A percentile compares a stretch with the other conserved stretches of the same genome.
These are phyloP conservation scores for Pseudoscleropodium purum DNA, from an alignment of 225 moss, liverwort and hornwort species.

Conservation along the genomic window DNA sequence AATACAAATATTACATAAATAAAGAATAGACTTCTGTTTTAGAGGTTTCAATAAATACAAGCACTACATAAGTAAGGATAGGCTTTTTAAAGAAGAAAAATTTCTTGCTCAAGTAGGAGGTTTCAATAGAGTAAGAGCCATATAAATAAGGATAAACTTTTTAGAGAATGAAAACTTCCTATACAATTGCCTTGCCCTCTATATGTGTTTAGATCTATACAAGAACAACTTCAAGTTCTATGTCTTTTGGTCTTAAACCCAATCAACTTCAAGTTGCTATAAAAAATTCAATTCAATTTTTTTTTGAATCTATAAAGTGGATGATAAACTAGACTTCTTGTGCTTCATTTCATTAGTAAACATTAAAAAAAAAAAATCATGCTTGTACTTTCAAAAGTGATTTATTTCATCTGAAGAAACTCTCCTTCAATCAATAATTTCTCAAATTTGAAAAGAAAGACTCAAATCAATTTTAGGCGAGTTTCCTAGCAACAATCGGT, in stretches of 20 bases:
- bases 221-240: too few relatives aligned
- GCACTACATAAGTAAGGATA: too few relatives aligned
- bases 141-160: fast-evolving
- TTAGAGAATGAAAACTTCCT: not conserved
- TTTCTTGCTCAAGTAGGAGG: not conserved
- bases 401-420: not conserved
- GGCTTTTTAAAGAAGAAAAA: too few relatives aligned
- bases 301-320: too few relatives aligned
- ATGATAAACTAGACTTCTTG: not conserved
- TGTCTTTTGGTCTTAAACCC: too few relatives aligned
- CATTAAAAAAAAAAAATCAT: not conserved
- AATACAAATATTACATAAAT: too few relatives aligned
- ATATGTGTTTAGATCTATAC: fast-evolving
- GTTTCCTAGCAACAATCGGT: not conserved
- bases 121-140: not conserved
- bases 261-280: not conserved
- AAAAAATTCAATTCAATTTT: too few relatives aligned
- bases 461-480: not conserved
- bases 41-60: too few relatives aligned
- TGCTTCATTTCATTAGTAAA: not conserved
- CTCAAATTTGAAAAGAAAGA: not conserved
- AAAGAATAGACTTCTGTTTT: too few relatives aligned
- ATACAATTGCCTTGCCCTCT: fast-evolving
- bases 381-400: not conserved
- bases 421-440: too few relatives aligned